Conservation (phyloP, 441 rosid species). For the Daphne laureola region DNA sequence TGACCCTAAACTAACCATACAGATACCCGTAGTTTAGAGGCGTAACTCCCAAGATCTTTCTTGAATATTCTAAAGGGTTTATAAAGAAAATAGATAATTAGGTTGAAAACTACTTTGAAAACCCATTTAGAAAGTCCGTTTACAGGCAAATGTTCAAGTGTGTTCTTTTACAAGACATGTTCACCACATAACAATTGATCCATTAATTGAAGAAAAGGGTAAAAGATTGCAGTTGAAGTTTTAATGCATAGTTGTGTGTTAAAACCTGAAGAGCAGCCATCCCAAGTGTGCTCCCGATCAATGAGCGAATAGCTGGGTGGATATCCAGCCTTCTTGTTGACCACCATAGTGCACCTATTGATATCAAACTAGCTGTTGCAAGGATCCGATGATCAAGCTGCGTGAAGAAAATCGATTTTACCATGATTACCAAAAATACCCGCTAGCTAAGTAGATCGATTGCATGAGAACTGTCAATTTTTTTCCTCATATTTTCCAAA, state of each 20-base stretch:
- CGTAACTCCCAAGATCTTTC: no score
- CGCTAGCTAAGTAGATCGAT: neutral
- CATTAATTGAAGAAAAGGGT: no score
- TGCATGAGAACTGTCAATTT: neutral
- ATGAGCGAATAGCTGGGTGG: conserved; percentile 73
- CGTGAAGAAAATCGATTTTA: neutral
- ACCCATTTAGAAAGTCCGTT: no score
- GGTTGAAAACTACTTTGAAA: no score
- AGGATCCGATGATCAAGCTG: conserved; percentile 85
- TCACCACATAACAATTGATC: neutral
- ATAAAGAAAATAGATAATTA: no score
- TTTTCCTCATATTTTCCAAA: neutral
- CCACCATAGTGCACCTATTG: conserved; percentile 52
- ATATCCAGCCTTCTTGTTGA: conserved; percentile 67
- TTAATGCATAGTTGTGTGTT: neutral
- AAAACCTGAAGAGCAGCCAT: conserved; percentile 82
- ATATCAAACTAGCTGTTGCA: conserved; percentile 52
- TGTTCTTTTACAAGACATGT: no score
- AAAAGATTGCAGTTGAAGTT: neutral
- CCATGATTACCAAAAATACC: neutral
- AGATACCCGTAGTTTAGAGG: no score
- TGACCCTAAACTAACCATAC: no score
- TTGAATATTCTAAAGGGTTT: no score
- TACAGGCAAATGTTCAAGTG: no score
- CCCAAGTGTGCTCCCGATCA: conserved; percentile 72